Evolutionary conservation across 78 protist species (phyloP).

Genomic region (Ministeria vibrans): DNA sequence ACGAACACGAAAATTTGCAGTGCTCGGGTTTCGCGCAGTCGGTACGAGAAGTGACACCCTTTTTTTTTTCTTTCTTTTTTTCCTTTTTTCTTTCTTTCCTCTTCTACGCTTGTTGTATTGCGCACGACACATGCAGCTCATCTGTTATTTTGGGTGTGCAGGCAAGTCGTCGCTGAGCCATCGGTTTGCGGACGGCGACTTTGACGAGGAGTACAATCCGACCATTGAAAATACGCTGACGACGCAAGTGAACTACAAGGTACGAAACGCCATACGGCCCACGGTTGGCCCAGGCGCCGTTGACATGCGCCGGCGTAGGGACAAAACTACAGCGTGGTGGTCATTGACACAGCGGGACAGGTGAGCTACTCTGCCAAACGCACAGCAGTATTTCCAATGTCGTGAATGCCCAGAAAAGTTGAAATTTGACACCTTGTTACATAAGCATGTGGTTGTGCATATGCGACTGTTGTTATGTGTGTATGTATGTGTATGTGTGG

Average conservation of each 20-base stretch:
- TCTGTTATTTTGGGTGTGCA: not conserved
- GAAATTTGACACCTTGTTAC: no score
- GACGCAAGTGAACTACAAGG: slow-evolving; percentile 33
- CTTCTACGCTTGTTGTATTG: no score
- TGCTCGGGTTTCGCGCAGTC: not conserved
- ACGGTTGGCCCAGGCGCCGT: no score
- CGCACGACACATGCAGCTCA: no score
- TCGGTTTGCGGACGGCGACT: slow-evolving; percentile 56
- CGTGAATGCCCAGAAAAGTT: no score
- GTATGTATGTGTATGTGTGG: no score
- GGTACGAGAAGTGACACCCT: not conserved
- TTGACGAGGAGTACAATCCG: slow-evolving; percentile 61
- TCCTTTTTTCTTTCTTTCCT: not conserved
- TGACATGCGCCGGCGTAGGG: no score
- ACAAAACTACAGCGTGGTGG: slow-evolving; percentile 34
- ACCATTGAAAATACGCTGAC: slow-evolving; percentile 64
- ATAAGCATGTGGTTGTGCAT: no score
- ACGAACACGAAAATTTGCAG: no score
- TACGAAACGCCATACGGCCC: no score
- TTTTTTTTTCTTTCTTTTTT: not conserved
- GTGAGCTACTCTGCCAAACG: not conserved
- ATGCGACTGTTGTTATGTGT: no score
- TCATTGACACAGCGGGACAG: slow-evolving; percentile 64
- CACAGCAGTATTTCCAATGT: no score
- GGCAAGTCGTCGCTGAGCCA: slow-evolving; percentile 62